Percentiles rank a stretch among this genome's conserved stretches.
These are phyloP conservation scores for Citrus cavaleriei DNA, from an alignment of 345 rosid species.

Conservation along the genomic window DNA sequence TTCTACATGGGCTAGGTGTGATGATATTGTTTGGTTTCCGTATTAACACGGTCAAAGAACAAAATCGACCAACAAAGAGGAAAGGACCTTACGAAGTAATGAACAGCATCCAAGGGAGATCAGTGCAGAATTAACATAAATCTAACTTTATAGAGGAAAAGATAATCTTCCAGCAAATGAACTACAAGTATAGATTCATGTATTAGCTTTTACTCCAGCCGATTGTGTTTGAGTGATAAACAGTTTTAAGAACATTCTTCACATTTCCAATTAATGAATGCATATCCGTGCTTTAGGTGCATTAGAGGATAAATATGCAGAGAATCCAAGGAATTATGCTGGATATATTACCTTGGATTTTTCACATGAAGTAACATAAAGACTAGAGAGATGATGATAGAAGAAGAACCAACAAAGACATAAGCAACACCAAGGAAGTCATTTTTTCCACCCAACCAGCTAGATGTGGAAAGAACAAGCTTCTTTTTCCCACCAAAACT, in stretches of 20 bases:
- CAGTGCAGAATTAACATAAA: not conserved
- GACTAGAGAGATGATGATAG: constrained; percentile 50
- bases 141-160: not conserved
- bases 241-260: not conserved
- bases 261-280: not conserved
- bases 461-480: constrained; percentile 71
- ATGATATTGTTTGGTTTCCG: not conserved
- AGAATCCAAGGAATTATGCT: not conserved
- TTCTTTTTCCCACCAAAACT: constrained; percentile 81
- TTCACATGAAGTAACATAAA: constrained; percentile 69
- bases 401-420: constrained; percentile 60
- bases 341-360: constrained; percentile 43
- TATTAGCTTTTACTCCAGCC: not conserved
- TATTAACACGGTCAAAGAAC: not conserved
- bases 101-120: not conserved
- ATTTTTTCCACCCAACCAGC: constrained; percentile 82
- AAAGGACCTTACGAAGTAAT: not conserved
- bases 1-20: not conserved
- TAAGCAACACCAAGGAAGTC: constrained; percentile 74
- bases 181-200: not conserved
- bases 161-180: not conserved
- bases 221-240: not conserved
- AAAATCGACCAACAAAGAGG: not conserved
- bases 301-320: not conserved
- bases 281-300: not conserved